Conservation (phyloP, 2,329 filamentous ascomycete species). For the Neofusicoccum parvum region DNA sequence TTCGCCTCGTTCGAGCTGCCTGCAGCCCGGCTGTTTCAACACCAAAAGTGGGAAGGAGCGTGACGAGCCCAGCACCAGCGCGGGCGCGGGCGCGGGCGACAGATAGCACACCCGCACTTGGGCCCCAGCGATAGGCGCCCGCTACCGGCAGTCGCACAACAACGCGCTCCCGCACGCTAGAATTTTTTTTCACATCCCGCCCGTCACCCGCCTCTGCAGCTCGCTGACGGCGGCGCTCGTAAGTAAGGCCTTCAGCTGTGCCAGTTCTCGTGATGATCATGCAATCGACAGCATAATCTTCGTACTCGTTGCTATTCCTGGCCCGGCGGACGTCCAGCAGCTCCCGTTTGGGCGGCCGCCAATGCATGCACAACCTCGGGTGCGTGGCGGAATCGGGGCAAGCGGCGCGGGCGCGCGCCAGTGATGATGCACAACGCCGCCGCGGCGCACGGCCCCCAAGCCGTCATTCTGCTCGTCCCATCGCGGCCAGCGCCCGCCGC, state of each 20-base stretch:
- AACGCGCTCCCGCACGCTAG: slow-evolving; percentile 16
- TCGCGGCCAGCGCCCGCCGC: background rate
- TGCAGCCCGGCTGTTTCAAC: slow-evolving; percentile 13
- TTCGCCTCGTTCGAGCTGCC: slow-evolving; percentile 10
- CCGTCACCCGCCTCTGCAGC: slow-evolving; percentile 1
- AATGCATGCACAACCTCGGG: slow-evolving; percentile 21
- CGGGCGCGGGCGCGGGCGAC: background rate
- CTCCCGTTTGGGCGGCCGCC: slow-evolving; percentile 4
- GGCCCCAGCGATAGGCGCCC: slow-evolving; percentile 13
- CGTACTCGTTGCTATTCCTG: slow-evolving; percentile 20
- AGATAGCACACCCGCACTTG: background rate
- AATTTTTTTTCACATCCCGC: background rate
- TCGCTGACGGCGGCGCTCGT: slow-evolving; percentile 10
- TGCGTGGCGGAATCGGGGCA: slow-evolving; percentile 13
- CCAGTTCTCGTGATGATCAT: slow-evolving; percentile 22
- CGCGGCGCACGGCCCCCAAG: slow-evolving; percentile 29
- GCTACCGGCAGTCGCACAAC: slow-evolving; percentile 14
- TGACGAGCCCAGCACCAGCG: background rate
- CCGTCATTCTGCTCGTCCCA: slow-evolving; percentile 24
- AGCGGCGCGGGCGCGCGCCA: slow-evolving; percentile 10
- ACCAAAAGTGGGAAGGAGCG: slow-evolving; percentile 6
- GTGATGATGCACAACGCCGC: slow-evolving; percentile 14
- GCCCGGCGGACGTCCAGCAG: background rate
- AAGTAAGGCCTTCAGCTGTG: slow-evolving; percentile 19
- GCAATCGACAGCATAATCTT: slow-evolving; percentile 20